Evolutionary conservation across 148 eudicot genomes (phyloP).

Genomic region (Vaccinium myrtillus): DNA sequence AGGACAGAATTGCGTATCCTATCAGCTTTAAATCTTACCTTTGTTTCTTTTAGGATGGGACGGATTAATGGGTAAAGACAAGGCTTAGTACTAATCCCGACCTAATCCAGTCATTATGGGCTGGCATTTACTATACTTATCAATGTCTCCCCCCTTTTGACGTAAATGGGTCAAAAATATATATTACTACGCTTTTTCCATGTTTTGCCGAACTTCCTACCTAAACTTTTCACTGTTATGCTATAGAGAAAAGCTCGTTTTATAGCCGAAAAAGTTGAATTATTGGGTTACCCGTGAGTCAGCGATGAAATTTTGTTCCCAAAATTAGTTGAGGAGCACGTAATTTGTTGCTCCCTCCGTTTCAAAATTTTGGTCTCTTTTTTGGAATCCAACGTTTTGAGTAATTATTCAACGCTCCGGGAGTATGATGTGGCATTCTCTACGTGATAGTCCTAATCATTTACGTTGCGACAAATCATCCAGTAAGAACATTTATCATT

Average conservation of each 20-base stretch:
- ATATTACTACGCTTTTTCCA: not conserved
- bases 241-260: conserved; percentile 3
- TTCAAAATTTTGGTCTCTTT: too few relatives aligned
- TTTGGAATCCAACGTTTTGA: too few relatives aligned
- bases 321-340: too few relatives aligned
- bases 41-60: not conserved
- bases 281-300: too few relatives aligned
- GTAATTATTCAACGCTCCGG: too few relatives aligned
- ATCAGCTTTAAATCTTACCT: not conserved
- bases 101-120: conserved; percentile 9
- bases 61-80: not conserved
- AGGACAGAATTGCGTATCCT: not conserved
- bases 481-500: too few relatives aligned
- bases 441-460: too few relatives aligned
- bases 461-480: too few relatives aligned
- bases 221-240: conserved; percentile 1
- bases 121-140: conserved; percentile 7
- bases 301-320: too few relatives aligned
- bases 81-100: conserved; percentile 8
- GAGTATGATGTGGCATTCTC: too few relatives aligned
- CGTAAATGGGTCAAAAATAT: not conserved
- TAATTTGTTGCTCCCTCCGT: too few relatives aligned
- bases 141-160: not conserved
- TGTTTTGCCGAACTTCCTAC: not conserved
- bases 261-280: not conserved